Percentiles rank a stretch among this genome's conserved stretches.
phyloP scores from a whole-genome alignment of 1,284 basidiomycete genomes.

The Microbotryomycetes sp. region DNA sequence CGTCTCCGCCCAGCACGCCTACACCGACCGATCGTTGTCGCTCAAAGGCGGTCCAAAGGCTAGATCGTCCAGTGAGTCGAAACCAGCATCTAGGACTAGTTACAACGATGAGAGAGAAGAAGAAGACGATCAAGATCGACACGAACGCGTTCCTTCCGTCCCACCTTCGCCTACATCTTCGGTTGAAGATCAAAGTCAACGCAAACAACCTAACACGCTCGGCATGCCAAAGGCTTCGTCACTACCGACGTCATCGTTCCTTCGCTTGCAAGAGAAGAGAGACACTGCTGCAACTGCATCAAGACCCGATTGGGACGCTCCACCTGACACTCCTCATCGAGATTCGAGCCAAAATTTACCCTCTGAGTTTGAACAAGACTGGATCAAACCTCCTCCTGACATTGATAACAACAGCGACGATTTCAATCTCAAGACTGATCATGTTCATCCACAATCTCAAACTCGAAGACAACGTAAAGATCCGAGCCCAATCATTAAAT shows the following conservation, averaged over 20 bases:
- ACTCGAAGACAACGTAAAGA: not conserved
- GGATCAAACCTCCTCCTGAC: not conserved
- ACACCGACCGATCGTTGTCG: constrained; percentile 29
- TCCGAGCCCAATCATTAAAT: not conserved
- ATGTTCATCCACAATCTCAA: not conserved
- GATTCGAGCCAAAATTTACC: too few species aligned
- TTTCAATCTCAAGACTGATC: too few species aligned
- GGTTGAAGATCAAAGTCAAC: too few species aligned
- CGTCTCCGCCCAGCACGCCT: constrained; percentile 22
- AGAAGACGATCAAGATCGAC: constrained; percentile 9
- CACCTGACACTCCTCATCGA: too few species aligned
- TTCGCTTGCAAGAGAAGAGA: too few species aligned
- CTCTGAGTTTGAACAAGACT: too few species aligned
- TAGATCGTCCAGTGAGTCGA: not conserved
- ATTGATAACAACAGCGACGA: not conserved
- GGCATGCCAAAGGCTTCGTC: too few species aligned
- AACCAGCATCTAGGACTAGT: not conserved
- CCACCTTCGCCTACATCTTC: constrained; percentile 13
- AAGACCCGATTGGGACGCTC: too few species aligned
- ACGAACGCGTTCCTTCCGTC: not conserved
- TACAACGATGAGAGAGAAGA: constrained; percentile 1
- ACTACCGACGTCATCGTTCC: too few species aligned
- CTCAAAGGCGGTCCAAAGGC: constrained; percentile 4
- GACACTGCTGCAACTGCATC: too few species aligned
- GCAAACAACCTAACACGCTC: too few species aligned